Evolutionary conservation across 2,329 filamentous ascomycete species (phyloP).

Genomic region (Curvularia lunata): DNA sequence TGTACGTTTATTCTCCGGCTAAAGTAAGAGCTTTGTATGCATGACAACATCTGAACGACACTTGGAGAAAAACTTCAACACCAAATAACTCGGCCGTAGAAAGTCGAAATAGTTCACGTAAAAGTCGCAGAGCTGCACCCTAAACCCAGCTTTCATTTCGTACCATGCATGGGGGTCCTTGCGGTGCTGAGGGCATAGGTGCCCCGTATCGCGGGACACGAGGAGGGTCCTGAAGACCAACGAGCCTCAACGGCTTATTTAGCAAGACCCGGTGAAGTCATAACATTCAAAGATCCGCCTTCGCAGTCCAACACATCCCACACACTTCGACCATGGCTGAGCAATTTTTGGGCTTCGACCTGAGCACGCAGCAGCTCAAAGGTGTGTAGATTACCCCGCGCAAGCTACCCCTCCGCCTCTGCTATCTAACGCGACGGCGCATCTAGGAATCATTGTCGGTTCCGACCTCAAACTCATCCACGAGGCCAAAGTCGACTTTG

Average conservation of each 20-base stretch:
- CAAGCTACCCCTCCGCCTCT: conserved; percentile 36
- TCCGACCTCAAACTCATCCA: conserved; percentile 80
- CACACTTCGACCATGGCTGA: conserved; percentile 43
- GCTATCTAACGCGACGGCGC: conserved; percentile 22
- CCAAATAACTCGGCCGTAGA: neutral
- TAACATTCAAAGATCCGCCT: neutral
- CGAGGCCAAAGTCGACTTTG: conserved; percentile 93
- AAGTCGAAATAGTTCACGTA: neutral
- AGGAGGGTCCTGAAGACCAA: conserved; percentile 26
- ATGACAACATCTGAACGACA: neutral
- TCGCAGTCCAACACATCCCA: conserved; percentile 2
- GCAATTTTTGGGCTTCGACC: conserved; percentile 90
- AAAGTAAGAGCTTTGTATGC: neutral
- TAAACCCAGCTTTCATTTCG: neutral
- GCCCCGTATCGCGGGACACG: conserved; percentile 19
- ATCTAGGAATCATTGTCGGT: conserved; percentile 77
- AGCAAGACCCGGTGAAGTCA: conserved; percentile 19
- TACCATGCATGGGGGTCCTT: neutral
- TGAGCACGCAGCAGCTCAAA: conserved; percentile 97
- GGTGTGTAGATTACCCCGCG: conserved; percentile 57
- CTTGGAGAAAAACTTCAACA: neutral
- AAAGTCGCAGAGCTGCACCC: neutral
- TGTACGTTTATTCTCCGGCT: neutral
- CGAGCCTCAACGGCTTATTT: conserved; percentile 21
- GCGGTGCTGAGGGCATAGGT: conserved; percentile 6